phyloP scores from a whole-genome alignment of 2,329 filamentous ascomycete species.

The Didymella keratinophila region DNA sequence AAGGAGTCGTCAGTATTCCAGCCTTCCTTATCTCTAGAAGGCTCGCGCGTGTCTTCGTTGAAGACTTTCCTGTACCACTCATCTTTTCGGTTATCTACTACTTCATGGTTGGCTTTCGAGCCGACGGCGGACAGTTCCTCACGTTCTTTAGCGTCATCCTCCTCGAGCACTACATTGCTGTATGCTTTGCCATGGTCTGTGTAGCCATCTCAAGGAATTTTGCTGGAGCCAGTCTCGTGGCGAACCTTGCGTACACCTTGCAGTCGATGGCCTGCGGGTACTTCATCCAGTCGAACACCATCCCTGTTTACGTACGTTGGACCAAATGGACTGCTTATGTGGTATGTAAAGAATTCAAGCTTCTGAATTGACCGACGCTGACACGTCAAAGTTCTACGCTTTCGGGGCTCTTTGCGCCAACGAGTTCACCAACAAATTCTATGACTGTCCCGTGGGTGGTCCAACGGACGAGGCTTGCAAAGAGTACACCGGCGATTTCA shows the following conservation, averaged over 20 bases:
- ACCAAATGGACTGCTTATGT: constrained; percentile 72
- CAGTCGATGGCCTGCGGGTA: constrained; percentile 79
- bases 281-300: constrained; percentile 76
- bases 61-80: constrained; percentile 76
- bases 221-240: constrained; percentile 73
- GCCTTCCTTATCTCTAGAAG: constrained; percentile 75
- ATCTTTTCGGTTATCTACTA: constrained; percentile 76
- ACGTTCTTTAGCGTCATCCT: constrained; percentile 74
- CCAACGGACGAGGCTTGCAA: constrained; percentile 69
- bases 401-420: constrained; percentile 76
- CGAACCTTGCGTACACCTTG: constrained; percentile 75
- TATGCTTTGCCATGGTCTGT: constrained; percentile 74
- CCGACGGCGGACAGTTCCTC: constrained; percentile 70
- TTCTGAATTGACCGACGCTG: neutral
- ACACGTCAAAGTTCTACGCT: constrained; percentile 65
- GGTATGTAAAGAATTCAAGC: constrained; percentile 33
- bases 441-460: constrained; percentile 74
- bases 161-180: constrained; percentile 75
- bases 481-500: constrained; percentile 73
- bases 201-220: constrained; percentile 73
- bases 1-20: constrained; percentile 73
- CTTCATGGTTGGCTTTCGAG: constrained; percentile 78
- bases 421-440: constrained; percentile 75
- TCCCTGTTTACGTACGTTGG: constrained; percentile 81
- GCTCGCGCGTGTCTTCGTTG: constrained; percentile 71